Base-by-base conservation (phyloP, 257 asterid genomes). In the Cruciata laevipes region DNA sequence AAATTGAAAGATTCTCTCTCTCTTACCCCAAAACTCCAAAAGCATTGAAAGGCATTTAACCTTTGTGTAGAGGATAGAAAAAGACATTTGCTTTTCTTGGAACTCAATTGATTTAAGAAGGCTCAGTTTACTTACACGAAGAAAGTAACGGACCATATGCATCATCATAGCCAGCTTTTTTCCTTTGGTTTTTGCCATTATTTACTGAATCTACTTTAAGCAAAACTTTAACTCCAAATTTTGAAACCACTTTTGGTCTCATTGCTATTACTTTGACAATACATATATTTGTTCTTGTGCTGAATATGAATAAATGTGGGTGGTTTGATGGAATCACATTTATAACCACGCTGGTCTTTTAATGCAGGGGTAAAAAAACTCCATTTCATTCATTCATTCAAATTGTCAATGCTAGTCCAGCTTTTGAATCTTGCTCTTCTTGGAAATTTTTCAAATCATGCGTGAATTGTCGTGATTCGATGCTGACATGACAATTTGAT, bases 271-370 rank as follows among this genome's bases (percentile, higher is more conserved):
- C n/a, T 55, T 55, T 57, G 62, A 56, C 25, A 5, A 4, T 53
- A 20, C 11, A n/a, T 53, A 7, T 53, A 20, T 42, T 5, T 38
- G 10, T 13, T 42, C 17, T 11, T 42, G 51, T 42, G 51, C 58
- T 16, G 25, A 53, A 53, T 53, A 6, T 53, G 3, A 12, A 49
- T 5, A 12, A 61, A 70, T 49, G 5, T 20, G 68, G 24, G 33
- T 21, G 35, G 35, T 63, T 12, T 37, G 32, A 21, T 20, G 68
- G 68, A 42, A 70, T 70, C 53, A 9, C 52, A 61, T 13, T 42
- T 44, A 31, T 9, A 6, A 3, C 33, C 51, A 42, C 51, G 16
- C 51, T 13, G 5, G 5, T 42, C 16, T 42, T 42, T 42, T 1
- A 33, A 7, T 18, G 25, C 4, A 5, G 12, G 12, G 3, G 11